Conservation (phyloP, 371 early-diverging fungal species). For the Mortierella sp. region DNA sequence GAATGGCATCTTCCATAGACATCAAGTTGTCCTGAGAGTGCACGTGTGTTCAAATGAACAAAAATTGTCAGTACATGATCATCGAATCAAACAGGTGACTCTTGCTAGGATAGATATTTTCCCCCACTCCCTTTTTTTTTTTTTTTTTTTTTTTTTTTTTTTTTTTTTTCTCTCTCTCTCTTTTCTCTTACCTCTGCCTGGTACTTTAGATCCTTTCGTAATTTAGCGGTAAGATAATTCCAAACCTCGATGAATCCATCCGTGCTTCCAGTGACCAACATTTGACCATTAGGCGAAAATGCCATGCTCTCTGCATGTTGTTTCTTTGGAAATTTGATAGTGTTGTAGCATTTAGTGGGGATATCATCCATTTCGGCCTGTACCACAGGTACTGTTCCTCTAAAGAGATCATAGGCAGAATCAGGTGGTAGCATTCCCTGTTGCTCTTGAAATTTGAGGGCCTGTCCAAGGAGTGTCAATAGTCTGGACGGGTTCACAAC, state of each 20-base stretch:
- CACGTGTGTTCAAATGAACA: no score
- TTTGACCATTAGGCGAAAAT: conserved; percentile 87
- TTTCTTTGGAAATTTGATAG: conserved; percentile 91
- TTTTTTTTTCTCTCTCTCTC: no score
- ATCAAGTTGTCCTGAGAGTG: conserved; percentile 82
- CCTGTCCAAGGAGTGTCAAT: conserved; percentile 82
- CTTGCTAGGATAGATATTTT: no score
- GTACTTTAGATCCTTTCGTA: conserved; percentile 88
- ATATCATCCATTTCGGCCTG: conserved; percentile 77
- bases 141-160: no score
- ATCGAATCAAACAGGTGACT: neutral
- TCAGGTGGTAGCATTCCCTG: conserved; percentile 81
- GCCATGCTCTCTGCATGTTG: conserved; percentile 80
- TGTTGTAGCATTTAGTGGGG: conserved; percentile 69
- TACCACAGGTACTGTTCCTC: conserved; percentile 68
- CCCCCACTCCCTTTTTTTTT: no score
- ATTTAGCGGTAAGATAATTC: conserved; percentile 90
- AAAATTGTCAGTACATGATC: no score
- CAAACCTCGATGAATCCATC: conserved; percentile 97
- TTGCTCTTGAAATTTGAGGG: conserved; percentile 86
- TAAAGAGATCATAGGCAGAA: conserved; percentile 78
- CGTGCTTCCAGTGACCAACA: conserved; percentile 86
- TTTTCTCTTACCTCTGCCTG: conserved; percentile 79
- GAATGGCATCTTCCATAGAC: conserved; percentile 90
- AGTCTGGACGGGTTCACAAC: conserved; percentile 84